Conservation (phyloP, 768 basidiomycete species). For the Phaffia tasmanica region DNA sequence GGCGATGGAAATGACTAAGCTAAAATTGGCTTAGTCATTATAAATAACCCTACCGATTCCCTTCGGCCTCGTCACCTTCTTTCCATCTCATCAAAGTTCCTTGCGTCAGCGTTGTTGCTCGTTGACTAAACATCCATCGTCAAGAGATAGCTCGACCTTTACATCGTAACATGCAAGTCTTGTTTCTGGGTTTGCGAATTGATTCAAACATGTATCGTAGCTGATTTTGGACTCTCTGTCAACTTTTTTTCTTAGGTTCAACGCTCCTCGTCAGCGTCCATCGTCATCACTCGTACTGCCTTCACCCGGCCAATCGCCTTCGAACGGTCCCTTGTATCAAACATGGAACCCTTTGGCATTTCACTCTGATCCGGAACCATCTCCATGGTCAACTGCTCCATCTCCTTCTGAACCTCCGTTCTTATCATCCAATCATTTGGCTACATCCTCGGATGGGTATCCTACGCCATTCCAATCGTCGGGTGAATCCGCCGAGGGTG, state of each 20-base stretch:
- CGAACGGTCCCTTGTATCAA: neutral
- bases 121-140: no score
- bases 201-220: no score
- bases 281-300: conserved; percentile 2
- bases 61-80: no score
- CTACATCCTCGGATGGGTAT: neutral
- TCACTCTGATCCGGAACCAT: conserved; percentile 9
- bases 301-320: neutral
- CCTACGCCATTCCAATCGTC: neutral
- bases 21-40: no score
- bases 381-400: conserved; percentile 14
- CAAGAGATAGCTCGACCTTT: no score
- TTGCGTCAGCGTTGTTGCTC: no score
- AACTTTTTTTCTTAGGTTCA: conserved; percentile 15
- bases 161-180: no score
- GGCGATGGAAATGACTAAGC: no score
- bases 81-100: no score
- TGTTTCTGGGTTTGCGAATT: no score
- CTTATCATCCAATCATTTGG: neutral
- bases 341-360: conserved; percentile 22
- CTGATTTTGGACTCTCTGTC: no score
- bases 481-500: neutral
- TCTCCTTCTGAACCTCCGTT: conserved; percentile 4
- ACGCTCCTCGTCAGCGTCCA: conserved; percentile 15
- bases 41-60: no score